Percentiles rank a stretch among this genome's conserved stretches.
Conservation (phyloP, 306 rosid genomes). For the Cucumis hystrix region DNA sequence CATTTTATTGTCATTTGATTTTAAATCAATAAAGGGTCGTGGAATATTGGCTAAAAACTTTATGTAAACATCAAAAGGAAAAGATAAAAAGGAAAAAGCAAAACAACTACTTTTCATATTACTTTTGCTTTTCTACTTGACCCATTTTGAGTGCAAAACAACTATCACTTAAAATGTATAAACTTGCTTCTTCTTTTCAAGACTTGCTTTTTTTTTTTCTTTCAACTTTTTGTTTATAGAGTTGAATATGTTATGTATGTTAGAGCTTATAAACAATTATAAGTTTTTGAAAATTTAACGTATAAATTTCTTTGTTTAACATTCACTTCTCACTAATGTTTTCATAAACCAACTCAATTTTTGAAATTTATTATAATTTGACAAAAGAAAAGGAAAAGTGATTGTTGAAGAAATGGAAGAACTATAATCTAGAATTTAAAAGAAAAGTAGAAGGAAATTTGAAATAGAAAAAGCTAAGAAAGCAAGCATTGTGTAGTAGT, state of each 20-base stretch:
- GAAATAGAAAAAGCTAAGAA: no score
- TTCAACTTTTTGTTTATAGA: not conserved
- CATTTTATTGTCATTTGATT: not conserved
- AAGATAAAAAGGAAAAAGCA: not conserved
- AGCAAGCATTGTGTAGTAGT: not conserved
- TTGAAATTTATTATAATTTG: no score
- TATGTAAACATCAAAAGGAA: not conserved
- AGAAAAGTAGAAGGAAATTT: no score
- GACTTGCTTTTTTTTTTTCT: not conserved
- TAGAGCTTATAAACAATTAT: no score
- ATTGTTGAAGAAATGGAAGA: no score
- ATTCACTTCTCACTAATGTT: no score
- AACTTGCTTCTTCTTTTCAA: not conserved
- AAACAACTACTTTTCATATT: not conserved
- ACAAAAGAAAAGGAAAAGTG: no score
- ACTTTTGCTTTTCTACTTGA: not conserved
- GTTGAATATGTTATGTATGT: no score
- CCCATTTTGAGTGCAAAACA: not conserved
- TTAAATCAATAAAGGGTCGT: not conserved
- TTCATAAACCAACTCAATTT: no score
- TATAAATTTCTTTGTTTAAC: no score
- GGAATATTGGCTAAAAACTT: not conserved
- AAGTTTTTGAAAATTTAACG: no score
- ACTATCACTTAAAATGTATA: not conserved
- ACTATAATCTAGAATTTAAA: no score